phyloP scores from a whole-genome alignment of 441 rosid species.

The Adansonia madagascariensis region DNA sequence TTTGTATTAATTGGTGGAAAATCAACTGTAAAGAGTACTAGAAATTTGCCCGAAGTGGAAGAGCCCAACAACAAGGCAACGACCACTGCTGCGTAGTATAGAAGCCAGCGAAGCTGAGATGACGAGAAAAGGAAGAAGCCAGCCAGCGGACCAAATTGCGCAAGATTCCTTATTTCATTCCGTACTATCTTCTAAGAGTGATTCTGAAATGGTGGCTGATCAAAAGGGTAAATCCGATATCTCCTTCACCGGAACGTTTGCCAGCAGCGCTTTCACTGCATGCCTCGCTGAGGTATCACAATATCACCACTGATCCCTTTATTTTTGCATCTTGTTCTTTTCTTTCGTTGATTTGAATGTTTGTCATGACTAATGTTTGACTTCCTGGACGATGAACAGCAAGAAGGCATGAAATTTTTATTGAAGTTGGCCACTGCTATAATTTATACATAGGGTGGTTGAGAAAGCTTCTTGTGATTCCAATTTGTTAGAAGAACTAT shows the following conservation, averaged over 20 bases:
- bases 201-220: slow-evolving; percentile 70
- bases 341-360: background rate
- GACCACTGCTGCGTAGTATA: too few relatives aligned
- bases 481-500: background rate
- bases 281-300: slow-evolving; percentile 79
- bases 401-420: background rate
- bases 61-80: too few relatives aligned
- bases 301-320: background rate
- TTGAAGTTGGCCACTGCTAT: background rate
- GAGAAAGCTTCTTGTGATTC: background rate
- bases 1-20: background rate
- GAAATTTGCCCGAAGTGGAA: too few relatives aligned
- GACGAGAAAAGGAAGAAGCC: too few relatives aligned
- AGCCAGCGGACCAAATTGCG: slow-evolving; percentile 18
- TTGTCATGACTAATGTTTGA: background rate
- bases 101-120: too few relatives aligned
- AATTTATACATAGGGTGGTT: background rate
- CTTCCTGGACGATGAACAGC: background rate
- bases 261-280: slow-evolving; percentile 91
- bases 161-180: slow-evolving; percentile 23
- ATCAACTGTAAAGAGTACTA: too few relatives aligned
- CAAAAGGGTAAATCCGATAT: slow-evolving; percentile 70
- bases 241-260: slow-evolving; percentile 79
- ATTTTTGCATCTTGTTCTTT: slow-evolving; percentile 19
- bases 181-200: background rate